Conservation (phyloP, 805 yeast genomes). For the Kuraishia ogatae region DNA sequence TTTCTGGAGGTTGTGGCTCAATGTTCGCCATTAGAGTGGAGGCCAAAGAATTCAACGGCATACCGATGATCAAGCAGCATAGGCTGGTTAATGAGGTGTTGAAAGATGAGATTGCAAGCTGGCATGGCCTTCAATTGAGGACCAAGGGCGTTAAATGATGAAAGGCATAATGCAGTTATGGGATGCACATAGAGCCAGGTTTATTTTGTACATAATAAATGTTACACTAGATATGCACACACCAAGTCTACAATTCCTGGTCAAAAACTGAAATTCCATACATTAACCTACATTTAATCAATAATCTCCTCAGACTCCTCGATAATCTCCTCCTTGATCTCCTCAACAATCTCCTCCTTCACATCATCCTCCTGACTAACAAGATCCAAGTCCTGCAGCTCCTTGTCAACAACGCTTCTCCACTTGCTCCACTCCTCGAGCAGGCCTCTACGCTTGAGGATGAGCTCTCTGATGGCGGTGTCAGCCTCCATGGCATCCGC, state of each 20-base stretch:
- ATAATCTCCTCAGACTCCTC: slow-evolving; percentile 19
- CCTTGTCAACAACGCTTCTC: slow-evolving; percentile 46
- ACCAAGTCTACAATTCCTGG: too few relatives aligned
- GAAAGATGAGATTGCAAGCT: slow-evolving; percentile 75
- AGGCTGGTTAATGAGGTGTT: slow-evolving; percentile 75
- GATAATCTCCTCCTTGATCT: slow-evolving; percentile 50
- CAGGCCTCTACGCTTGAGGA: slow-evolving; percentile 71
- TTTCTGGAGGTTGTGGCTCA: slow-evolving; percentile 96
- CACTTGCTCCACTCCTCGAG: slow-evolving; percentile 82
- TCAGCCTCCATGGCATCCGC: slow-evolving; percentile 93
- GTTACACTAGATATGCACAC: neutral
- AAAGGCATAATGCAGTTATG: too few relatives aligned
- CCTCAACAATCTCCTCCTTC: slow-evolving; percentile 26
- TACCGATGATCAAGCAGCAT: slow-evolving; percentile 86
- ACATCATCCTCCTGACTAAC: slow-evolving; percentile 42
- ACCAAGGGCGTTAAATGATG: slow-evolving; percentile 43
- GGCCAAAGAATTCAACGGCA: slow-evolving; percentile 66
- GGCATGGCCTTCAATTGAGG: slow-evolving; percentile 91
- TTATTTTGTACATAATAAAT: neutral
- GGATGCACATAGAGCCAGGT: too few relatives aligned
- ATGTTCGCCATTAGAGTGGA: slow-evolving; percentile 87
- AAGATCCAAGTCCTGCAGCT: slow-evolving; percentile 36
- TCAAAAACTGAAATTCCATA: too few relatives aligned
- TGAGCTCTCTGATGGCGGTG: slow-evolving; percentile 83
- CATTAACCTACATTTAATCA: slow-evolving; percentile 1